Evolutionary conservation across 106 monocot genomes (phyloP), one percentile per base, ranked within the genome.

Genomic region (Ottelia alismoides): DNA sequence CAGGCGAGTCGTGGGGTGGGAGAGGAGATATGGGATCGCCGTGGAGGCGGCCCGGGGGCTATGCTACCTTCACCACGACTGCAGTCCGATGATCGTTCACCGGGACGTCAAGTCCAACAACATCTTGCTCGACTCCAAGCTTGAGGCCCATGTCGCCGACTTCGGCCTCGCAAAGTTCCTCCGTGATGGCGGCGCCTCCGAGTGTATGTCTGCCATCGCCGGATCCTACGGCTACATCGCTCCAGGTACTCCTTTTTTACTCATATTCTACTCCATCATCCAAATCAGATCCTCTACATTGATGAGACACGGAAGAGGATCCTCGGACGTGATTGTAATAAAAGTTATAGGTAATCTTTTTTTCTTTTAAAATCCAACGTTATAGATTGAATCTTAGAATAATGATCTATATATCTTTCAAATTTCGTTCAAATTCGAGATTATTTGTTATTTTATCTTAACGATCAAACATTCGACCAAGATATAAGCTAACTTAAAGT

Each of bases 151-250:
- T 40, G 81, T 81, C 12, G 76, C 81, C 0, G 81, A 81, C 47
- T 81, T 81, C 31, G 81, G 81, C 6, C 76, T 81, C 11, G 81
- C 81, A 45, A 81, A 81, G 81, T 81, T 76, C 76, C 55, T 87
- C 65, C 74, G 68, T 54, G 78, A 77, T 27, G 77, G 81, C 31
- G 87, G 81, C 16, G 63, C 78, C 9, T 87, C 86, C 10, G 86
- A 87, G 55, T 87, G 86, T 63, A 87, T 87, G 86, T 87, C 86
- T 5, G 86, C 86, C 30, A 87, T 87, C 26, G 86, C 86, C 20
- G n/a, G 22, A 47, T n/a, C n/a, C n/a, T n/a, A n/a, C n/a, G n/a
- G n/a, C n/a, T n/a, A n/a, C n/a, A n/a, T n/a, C n/a, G n/a, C 10
- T 47, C 47, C 22, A 47, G 20, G n/a, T 19, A 19, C n/a, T 47